Evolutionary conservation across 1,284 basidiomycete genomes (phyloP), one percentile per base, ranked within the genome.

Genomic region (Boletellus sp.): DNA sequence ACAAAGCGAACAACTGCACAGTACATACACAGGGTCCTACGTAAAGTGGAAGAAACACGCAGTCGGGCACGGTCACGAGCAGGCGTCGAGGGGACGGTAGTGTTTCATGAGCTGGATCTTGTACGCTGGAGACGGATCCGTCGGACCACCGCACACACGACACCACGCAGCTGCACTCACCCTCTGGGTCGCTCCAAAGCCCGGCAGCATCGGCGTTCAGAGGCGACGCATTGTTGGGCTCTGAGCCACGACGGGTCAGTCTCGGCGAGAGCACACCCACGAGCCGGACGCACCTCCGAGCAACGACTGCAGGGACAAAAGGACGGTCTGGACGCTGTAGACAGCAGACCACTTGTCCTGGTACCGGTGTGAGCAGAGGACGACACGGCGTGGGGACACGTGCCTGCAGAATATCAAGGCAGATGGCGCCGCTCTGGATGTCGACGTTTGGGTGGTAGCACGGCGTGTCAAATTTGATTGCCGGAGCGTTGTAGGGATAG

Each of bases 291-390:
- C 58, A 89, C 89, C 88, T 56, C 90, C 90, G 37, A 93, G 75
- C 22, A 93, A 70, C 8, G 87, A 90, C 58, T 93, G 90, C 46
- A 93, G 66, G 8, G 90, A 92, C n/a, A 93, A 70, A 11, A 93
- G 74, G 36, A 93, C 87, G 0, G 89, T 91, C 54, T 91, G 87
- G 23, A 92, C 91, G 47, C 87, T 90, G 64, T 93, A 91, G 2
- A 92, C 84, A 8, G 91, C 90, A 10, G 87, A 90, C 90, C 90
- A 93, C 62, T 92, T 88, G 66, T 92, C 89, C 85, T 93, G 53
- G 2, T 40, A 17, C 35, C 36, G 9, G 9, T 25, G 41, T 66
- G 5, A 64, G 48, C 1, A 47, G 36, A 34, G 5, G 5, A n/a
- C 17, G 10, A 45, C 35, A 27, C 27, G 43, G 19, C 21, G 14